phyloP scores from a whole-genome alignment of 257 asterid species.

The Plantago elongata region DNA sequence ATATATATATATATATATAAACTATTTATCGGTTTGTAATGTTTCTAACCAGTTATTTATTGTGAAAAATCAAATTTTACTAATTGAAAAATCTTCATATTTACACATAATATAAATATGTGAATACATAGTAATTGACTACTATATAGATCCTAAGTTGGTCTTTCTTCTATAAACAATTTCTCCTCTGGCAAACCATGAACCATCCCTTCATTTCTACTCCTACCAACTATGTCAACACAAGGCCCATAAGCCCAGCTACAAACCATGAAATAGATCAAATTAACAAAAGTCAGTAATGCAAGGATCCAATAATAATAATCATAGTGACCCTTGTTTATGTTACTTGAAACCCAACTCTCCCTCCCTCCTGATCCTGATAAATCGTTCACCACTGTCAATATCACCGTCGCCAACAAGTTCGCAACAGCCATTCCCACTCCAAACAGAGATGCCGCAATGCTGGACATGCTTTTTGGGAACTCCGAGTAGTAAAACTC shows the following conservation, averaged over 20 bases:
- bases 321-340: conserved; percentile 54
- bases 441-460: conserved; percentile 49
- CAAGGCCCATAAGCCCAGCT: conserved; percentile 58
- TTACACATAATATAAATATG: background rate
- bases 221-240: conserved; percentile 21
- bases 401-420: conserved; percentile 45
- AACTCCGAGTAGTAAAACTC: conserved; percentile 65
- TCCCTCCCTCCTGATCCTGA: conserved; percentile 38
- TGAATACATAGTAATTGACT: background rate
- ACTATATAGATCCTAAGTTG: conserved; percentile 11
- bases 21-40: too few relatives aligned
- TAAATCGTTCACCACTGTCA: conserved; percentile 36
- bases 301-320: conserved; percentile 61
- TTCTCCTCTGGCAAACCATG: conserved; percentile 17
- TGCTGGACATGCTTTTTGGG: conserved; percentile 55
- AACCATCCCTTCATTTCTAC: conserved; percentile 11
- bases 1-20: too few relatives aligned
- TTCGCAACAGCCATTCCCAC: conserved; percentile 48
- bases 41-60: too few relatives aligned
- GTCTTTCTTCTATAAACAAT: conserved; percentile 18
- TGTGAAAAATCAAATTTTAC: too few relatives aligned
- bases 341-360: conserved; percentile 56
- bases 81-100: too few relatives aligned
- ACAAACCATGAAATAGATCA: conserved; percentile 40
- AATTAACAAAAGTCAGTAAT: conserved; percentile 28